Percentiles rank a stretch among this genome's conserved stretches.
Evolutionary conservation across 2,329 filamentous ascomycete species (phyloP).

Genomic region (Trematosphaeria pertusa): DNA sequence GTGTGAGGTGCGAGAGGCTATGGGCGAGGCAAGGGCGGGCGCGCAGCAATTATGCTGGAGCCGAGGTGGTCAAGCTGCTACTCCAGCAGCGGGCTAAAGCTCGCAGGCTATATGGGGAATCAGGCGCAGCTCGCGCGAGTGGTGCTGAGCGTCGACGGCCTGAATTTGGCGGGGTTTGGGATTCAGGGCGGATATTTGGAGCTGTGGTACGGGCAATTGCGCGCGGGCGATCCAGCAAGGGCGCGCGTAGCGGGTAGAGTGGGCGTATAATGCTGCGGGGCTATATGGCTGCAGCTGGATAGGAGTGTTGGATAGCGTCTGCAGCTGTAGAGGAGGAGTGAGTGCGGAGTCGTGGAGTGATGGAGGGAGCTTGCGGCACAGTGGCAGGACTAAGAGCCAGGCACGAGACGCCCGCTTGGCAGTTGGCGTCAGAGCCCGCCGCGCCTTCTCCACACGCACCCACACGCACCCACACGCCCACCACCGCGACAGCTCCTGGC

Average conservation of each 20-base stretch:
- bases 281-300: not conserved
- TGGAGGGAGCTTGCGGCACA: conserved; percentile 1
- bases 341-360: conserved; percentile 1
- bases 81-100: conserved; percentile 2
- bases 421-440: not conserved
- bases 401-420: conserved; percentile 1
- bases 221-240: conserved; percentile 1
- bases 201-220: not conserved
- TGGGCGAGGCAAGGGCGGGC: conserved; percentile 4
- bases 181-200: conserved; percentile 6
- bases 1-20: conserved; percentile 1
- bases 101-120: not conserved
- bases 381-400: conserved; percentile 4
- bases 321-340: not conserved
- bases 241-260: conserved; percentile 2
- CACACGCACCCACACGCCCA: no score
- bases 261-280: not conserved
- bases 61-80: conserved; percentile 1
- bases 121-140: not conserved
- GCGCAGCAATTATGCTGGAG: conserved; percentile 7
- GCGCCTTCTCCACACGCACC: not conserved
- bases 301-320: not conserved
- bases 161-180: conserved; percentile 2
- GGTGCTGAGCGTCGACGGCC: conserved; percentile 4
- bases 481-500: not conserved